phyloP scores from a whole-genome alignment of 2,329 filamentous ascomycete genomes.

The Fusarium heterosporum region DNA sequence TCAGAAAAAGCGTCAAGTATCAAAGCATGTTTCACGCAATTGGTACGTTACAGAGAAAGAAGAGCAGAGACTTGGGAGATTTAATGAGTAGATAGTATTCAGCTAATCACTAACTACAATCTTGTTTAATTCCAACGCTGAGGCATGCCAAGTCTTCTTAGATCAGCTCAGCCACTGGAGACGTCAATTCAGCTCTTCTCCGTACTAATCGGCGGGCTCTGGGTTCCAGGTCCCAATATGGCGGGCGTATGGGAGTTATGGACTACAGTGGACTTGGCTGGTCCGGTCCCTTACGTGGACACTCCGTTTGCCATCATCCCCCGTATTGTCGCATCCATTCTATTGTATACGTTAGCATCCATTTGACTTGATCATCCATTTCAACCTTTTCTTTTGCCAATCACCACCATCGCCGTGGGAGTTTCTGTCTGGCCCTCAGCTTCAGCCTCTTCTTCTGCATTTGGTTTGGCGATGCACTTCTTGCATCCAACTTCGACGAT shows the following conservation, averaged over 20 bases:
- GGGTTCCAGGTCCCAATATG: constrained; percentile 25
- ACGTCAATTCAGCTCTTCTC: constrained; percentile 19
- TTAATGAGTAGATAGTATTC: background rate
- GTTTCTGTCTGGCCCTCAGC: constrained; percentile 2
- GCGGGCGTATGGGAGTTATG: background rate
- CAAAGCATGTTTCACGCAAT: background rate
- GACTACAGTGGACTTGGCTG: constrained; percentile 27
- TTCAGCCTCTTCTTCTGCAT: background rate
- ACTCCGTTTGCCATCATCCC: constrained; percentile 42
- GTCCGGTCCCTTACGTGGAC: constrained; percentile 47
- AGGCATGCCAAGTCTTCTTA: constrained; percentile 33
- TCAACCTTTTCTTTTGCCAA: constrained; percentile 21
- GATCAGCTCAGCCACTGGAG: constrained; percentile 37
- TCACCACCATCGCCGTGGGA: constrained; percentile 18
- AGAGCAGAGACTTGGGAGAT: background rate
- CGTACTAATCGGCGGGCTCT: constrained; percentile 39
- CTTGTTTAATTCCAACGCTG: background rate
- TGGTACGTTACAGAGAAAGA: background rate
- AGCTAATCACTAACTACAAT: background rate
- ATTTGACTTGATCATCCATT: constrained; percentile 11
- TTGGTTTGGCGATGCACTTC: constrained; percentile 41
- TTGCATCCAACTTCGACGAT: constrained; percentile 32
- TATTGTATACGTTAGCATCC: constrained; percentile 26
- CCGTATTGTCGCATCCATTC: constrained; percentile 34
- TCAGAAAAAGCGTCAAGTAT: constrained; percentile 8